A percentile compares a stretch with the other conserved stretches of the same genome.
These are phyloP conservation scores for Pythium oligandrum DNA, from an alignment of 352 stramenopile genomes.

Conservation along the genomic window DNA sequence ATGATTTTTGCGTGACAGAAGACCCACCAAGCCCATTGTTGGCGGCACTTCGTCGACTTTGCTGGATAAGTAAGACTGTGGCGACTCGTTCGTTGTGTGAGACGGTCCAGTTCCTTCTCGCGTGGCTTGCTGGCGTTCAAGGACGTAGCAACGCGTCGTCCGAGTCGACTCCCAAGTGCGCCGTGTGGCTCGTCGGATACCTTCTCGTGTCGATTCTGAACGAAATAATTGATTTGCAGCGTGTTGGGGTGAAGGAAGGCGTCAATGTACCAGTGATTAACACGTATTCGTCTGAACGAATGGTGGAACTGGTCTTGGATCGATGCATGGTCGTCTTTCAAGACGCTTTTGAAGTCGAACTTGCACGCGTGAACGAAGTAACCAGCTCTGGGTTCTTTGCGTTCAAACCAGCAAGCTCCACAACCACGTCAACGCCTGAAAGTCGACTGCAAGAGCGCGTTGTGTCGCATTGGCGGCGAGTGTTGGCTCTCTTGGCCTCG, in stretches of 20 bases:
- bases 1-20: too few relatives aligned
- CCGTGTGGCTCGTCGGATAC: slow-evolving; percentile 43
- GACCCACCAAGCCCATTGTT: too few relatives aligned
- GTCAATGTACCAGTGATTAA: too few relatives aligned
- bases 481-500: slow-evolving; percentile 21
- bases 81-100: slow-evolving; percentile 10
- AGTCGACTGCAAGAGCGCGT: slow-evolving; percentile 16
- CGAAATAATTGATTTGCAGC: neutral
- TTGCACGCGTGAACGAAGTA: slow-evolving; percentile 16
- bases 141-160: slow-evolving; percentile 1
- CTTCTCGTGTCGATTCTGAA: slow-evolving; percentile 31
- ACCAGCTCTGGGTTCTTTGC: slow-evolving; percentile 42
- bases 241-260: too few relatives aligned
- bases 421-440: slow-evolving; percentile 2
- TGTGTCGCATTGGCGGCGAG: slow-evolving; percentile 18
- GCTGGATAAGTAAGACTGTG: slow-evolving; percentile 19
- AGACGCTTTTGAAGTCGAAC: slow-evolving; percentile 34
- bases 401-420: slow-evolving; percentile 24
- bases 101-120: slow-evolving; percentile 23
- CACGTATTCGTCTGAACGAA: neutral
- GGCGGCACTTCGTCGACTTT: slow-evolving; percentile 9
- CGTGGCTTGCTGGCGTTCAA: slow-evolving; percentile 36
- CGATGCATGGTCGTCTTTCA: slow-evolving; percentile 48
- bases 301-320: slow-evolving; percentile 27
- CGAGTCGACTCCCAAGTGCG: slow-evolving; percentile 13